Percentiles rank a stretch among this genome's conserved stretches.
Evolutionary conservation across 2,329 filamentous ascomycete genomes (phyloP).

Genomic region (Chaetomiaceae sp.): DNA sequence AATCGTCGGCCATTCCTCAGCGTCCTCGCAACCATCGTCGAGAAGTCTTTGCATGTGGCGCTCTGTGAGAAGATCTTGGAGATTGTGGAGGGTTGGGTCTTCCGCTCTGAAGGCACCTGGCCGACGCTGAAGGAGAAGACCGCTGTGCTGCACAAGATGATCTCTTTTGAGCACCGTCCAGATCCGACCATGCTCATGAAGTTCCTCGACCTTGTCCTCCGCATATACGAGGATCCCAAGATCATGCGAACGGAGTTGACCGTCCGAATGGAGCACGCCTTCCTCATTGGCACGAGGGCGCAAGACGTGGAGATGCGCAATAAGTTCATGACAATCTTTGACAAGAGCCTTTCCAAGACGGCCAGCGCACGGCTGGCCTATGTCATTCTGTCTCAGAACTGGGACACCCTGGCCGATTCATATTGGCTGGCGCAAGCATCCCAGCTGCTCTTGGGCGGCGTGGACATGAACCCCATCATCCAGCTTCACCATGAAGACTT

Average conservation of each 20-base stretch:
- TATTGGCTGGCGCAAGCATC: conserved; percentile 97
- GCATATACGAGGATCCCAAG: conserved; percentile 96
- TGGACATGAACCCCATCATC: conserved; percentile 75
- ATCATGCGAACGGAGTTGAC: conserved; percentile 93
- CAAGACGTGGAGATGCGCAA: conserved; percentile 96
- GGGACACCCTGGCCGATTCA: conserved; percentile 89
- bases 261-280: conserved; percentile 95
- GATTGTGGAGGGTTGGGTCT: conserved; percentile 95
- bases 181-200: conserved; percentile 83
- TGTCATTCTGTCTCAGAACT: conserved; percentile 87
- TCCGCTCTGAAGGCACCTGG: conserved; percentile 89
- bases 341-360: conserved; percentile 87
- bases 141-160: conserved; percentile 97
- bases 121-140: conserved; percentile 98
- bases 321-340: conserved; percentile 93
- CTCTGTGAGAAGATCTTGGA: conserved; percentile 89
- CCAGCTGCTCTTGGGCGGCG: conserved; percentile 82
- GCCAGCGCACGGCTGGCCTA: conserved; percentile 85
- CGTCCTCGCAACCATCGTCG: conserved; percentile 87
- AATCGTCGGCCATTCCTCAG: conserved; percentile 90
- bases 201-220: conserved; percentile 91
- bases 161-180: conserved; percentile 80
- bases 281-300: conserved; percentile 88
- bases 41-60: conserved; percentile 81
- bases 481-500: conserved; percentile 82